A percentile compares a stretch with the other conserved stretches of the same genome.
Evolutionary conservation across 306 rosid species (phyloP).

Genomic region (Nissolia schottii): DNA sequence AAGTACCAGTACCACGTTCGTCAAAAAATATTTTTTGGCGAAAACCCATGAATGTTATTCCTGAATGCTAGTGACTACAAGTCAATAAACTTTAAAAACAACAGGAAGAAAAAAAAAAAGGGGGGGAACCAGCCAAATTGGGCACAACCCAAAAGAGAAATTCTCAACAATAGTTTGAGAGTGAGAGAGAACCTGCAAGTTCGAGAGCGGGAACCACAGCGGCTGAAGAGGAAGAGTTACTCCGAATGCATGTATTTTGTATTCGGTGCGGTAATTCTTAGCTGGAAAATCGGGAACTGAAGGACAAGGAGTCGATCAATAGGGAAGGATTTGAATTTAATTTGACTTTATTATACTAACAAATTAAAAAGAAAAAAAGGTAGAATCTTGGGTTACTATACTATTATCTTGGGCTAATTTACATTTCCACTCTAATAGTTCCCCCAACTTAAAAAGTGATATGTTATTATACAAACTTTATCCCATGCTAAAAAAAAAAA

Average conservation of each 20-base stretch:
- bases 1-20: background rate
- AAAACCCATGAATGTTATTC: background rate
- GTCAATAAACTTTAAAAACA: background rate
- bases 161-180: no score
- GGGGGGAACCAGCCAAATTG: background rate
- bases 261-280: no score
- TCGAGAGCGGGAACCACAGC: background rate
- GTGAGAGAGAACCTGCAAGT: background rate
- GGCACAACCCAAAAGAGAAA: background rate
- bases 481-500: no score
- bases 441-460: no score
- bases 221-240: background rate
- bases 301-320: background rate
- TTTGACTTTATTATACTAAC: no score
- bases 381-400: no score
- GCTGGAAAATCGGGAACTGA: background rate
- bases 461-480: no score
- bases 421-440: no score
- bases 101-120: background rate
- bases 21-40: background rate
- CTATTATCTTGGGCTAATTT: no score
- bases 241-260: background rate
- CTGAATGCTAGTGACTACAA: background rate
- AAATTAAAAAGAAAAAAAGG: no score
- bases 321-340: slow-evolving; percentile 8